Percentiles rank a stretch among this genome's conserved stretches.
phyloP scores from a whole-genome alignment of 768 basidiomycete species.

The Russula earlei region DNA sequence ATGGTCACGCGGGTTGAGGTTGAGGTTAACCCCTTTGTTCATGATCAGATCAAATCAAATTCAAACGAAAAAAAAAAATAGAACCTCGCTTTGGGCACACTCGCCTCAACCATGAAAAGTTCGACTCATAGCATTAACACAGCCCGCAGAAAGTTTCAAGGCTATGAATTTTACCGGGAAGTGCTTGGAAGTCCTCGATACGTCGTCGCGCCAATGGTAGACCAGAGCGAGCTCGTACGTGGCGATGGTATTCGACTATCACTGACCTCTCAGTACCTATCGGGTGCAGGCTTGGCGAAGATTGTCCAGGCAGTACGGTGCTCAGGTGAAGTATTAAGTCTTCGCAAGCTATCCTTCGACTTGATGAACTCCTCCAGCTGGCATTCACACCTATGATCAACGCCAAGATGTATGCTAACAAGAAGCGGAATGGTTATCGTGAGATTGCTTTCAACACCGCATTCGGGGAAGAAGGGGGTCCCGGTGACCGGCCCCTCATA shows the following conservation, averaged over 20 bases:
- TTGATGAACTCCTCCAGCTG: constrained; percentile 37
- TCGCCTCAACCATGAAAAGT: background rate
- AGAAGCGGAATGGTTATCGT: constrained; percentile 44
- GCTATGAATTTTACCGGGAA: constrained; percentile 76
- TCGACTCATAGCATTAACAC: background rate
- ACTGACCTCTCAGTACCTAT: background rate
- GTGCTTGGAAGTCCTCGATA: constrained; percentile 79
- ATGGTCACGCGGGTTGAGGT: constrained; percentile 8
- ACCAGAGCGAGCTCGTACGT: constrained; percentile 90
- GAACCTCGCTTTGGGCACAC: constrained; percentile 6
- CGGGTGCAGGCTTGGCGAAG: constrained; percentile 73
- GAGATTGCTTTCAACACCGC: constrained; percentile 59
- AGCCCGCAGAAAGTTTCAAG: constrained; percentile 39
- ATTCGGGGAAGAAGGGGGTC: constrained; percentile 75
- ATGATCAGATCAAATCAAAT: no score
- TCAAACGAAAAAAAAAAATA: no score
- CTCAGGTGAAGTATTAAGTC: constrained; percentile 43
- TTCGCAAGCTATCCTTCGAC: background rate
- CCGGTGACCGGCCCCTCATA: constrained; percentile 72
- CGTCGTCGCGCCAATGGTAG: constrained; percentile 97
- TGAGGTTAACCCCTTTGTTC: background rate
- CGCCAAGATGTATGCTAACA: constrained; percentile 70
- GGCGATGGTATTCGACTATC: background rate
- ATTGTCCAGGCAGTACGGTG: constrained; percentile 73
- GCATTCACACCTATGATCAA: constrained; percentile 99